Base-by-base conservation (phyloP, 768 basidiomycete genomes). In the Guyanaporus albipodus region DNA sequence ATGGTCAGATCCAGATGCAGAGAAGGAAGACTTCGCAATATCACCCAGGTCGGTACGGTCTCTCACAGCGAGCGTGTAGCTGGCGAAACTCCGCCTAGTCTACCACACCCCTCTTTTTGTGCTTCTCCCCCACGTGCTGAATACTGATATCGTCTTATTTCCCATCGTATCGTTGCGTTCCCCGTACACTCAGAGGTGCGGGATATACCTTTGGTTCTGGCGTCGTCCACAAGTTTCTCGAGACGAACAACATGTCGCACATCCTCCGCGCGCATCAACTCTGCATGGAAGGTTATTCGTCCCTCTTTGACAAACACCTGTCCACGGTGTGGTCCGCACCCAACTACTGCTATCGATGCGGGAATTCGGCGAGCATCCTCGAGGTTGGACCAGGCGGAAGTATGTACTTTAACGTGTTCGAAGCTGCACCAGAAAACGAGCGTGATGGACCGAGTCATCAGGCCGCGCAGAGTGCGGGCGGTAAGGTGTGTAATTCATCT, bases 21-120 rank as follows among this genome's bases (percentile, higher is more conserved):
- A 99, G 68, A 99, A 98, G 67, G 96, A 98, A 67, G 96, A 98
- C 61, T 99, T 98, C 64, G 95, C 96, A 23, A 98, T 99, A 69
- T 96, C 93, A 49, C 95, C 95, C 47, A 82, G 95, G 93, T 95
- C 53, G 46, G 79, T 69, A 21, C 41, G 33, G 37, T 53, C 42
- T 41, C 38, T 15, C 53, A 36, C 46, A 31, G 42, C 49, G 42
- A 12, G 42, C 14, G 28, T 35, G 53, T 50, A 37, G 31, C 43
- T 47, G 47, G 52, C 21, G 11, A 19, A 26, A 33, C 57, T 39
- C 37, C 42, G 42, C 56, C 36, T 35, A 38, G 31, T 28, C 41
- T 52, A 43, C 44, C 43, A 29, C 44, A 49, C 32, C 38, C 12
- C 34, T 44, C 56, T 31, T 40, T 10, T 36, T 53, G n/a, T n/a